phyloP scores from a whole-genome alignment of 2,329 filamentous ascomycete genomes.

The Trichoderma hamatum region DNA sequence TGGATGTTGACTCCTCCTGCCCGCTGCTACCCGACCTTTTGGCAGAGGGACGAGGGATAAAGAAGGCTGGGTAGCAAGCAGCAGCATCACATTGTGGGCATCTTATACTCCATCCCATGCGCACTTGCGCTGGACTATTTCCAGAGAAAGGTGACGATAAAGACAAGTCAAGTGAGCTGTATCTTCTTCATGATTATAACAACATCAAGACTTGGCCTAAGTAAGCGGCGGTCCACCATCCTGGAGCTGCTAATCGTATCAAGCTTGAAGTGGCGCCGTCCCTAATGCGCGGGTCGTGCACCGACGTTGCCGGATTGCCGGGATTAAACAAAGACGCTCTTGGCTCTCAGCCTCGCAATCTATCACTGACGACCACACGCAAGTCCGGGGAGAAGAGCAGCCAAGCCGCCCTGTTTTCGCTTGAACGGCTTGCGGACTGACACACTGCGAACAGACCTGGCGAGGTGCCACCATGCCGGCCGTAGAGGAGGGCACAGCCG shows the following conservation, averaged over 20 bases:
- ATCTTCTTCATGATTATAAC: not conserved
- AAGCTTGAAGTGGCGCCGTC: not conserved
- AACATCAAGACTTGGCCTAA: not conserved
- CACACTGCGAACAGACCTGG: not conserved
- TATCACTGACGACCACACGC: not conserved
- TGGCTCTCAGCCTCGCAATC: constrained; percentile 1
- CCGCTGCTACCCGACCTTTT: not conserved
- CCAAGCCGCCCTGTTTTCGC: not conserved
- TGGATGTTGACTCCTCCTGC: not conserved
- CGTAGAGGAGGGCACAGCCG: not conserved
- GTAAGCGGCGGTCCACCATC: not conserved
- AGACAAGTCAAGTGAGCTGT: not conserved
- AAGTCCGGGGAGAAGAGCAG: not conserved
- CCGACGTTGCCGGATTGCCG: constrained; percentile 18
- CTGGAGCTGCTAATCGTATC: constrained; percentile 7
- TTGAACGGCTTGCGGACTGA: not conserved
- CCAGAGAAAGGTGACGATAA: not conserved
- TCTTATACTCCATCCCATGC: not conserved
- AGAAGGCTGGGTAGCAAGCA: not conserved
- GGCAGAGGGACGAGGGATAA: not conserved
- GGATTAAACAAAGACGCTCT: not conserved
- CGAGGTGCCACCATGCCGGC: not conserved
- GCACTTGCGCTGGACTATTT: not conserved
- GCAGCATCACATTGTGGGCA: not conserved
- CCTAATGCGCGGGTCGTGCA: not conserved